Evolutionary conservation across 768 basidiomycete species (phyloP), one percentile per base, ranked within the genome.

Genomic region (Leccinum broughii): DNA sequence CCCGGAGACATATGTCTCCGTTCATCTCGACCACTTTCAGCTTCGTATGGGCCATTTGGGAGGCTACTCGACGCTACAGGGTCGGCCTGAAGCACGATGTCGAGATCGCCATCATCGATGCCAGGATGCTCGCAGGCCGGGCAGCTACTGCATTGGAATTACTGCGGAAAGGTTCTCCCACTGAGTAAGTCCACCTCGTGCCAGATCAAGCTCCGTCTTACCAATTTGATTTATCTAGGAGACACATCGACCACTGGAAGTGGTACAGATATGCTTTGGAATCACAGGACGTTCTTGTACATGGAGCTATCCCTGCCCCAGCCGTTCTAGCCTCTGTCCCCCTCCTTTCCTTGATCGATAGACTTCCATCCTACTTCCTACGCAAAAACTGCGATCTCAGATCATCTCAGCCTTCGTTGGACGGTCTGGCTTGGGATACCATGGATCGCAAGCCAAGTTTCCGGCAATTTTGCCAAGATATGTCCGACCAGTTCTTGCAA

Each of bases 41-140:
- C 76, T 89, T 92, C 64, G 83, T 81, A 39, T 92, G 90, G 90
- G 85, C 89, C 8, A 79, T 92, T 39, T 92, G 89, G 89, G 90
- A 92, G 70, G 90, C 89, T 4, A 80, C 88, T 22, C 78, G 88
- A 58, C 84, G 90, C n/a, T 90, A 89, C 68, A 84, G 86, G 65
- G 75, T 79, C 39, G 85, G 85, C 41, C 75, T 90, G 56, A 92
- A 92, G 71, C 88, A 90, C 62, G 85, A 89, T 58, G 76, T 92
- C 30, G 82, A 92, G 70, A 90, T 92, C 62, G 90, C 90, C 14
- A 77, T 92, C 58, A 91, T 92, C 67, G 89, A 92, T 76, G 84
- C 88, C 3, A 76, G 75, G 51, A 81, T 84, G 55, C 73, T 92
- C 32, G 73, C 79, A 14, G 81, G 79, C 39, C 78, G 81, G 62